These are phyloP conservation scores for Stephania yunnanensis DNA, from an alignment of 164 flowering plant genomes.

Conservation along the genomic window DNA sequence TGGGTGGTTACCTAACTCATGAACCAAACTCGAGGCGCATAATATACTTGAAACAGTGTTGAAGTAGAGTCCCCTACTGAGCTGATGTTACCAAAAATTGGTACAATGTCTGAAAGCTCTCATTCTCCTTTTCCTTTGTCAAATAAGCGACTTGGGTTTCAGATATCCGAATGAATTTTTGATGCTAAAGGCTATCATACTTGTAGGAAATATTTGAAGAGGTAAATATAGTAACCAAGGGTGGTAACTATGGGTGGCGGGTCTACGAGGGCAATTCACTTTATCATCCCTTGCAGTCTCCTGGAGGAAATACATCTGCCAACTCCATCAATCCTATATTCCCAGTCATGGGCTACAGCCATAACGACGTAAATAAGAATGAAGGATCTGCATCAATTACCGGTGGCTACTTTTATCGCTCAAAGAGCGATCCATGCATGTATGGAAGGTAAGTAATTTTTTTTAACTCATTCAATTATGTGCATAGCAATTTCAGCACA, in stretches of 20 bases:
- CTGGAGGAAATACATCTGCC: constrained; percentile 59
- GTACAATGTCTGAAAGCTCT: too few species aligned
- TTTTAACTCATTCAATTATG: not conserved
- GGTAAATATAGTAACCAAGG: constrained; percentile 76
- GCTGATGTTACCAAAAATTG: too few species aligned
- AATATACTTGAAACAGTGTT: too few species aligned
- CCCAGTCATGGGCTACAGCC: constrained; percentile 80
- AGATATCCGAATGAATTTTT: not conserved
- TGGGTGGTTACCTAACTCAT: too few species aligned
- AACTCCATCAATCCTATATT: constrained; percentile 52
- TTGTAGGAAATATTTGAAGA: constrained; percentile 76
- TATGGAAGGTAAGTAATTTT: constrained; percentile 56
- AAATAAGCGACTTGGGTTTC: too few species aligned
- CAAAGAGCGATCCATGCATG: constrained; percentile 77
- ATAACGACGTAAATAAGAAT: constrained; percentile 48
- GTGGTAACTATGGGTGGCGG: constrained; percentile 92
- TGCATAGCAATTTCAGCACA: not conserved
- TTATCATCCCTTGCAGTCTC: constrained; percentile 35
- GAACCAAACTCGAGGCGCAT: too few species aligned
- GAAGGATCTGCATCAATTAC: constrained; percentile 82
- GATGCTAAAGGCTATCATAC: not conserved
- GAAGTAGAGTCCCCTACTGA: too few species aligned
- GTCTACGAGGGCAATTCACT: constrained; percentile 58
- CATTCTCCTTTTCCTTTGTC: too few species aligned
- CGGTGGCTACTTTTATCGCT: constrained; percentile 82